Conservation (phyloP, 192 early-diverging fungal species). For the Coemansia sp. region DNA sequence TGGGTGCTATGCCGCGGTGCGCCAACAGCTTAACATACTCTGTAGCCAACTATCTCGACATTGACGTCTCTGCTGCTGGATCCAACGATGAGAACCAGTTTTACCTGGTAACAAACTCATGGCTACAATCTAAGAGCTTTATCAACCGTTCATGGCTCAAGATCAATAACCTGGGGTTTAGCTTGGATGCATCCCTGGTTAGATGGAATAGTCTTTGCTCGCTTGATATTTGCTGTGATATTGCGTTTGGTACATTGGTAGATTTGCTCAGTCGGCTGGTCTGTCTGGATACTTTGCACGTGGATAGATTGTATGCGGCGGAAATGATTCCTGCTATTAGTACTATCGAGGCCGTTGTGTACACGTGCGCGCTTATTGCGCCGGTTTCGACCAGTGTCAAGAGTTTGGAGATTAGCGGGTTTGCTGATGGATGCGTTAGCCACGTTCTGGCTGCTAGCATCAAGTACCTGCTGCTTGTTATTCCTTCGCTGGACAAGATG, state of each 20-base stretch:
- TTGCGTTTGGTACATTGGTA: neutral
- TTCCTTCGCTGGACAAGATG: neutral
- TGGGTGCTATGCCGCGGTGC: neutral
- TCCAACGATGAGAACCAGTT: neutral
- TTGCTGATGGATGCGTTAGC: neutral
- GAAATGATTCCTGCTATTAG: neutral
- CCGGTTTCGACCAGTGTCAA: neutral
- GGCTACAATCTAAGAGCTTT: neutral
- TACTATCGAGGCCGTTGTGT: neutral
- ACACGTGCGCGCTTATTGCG: neutral
- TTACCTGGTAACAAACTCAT: neutral
- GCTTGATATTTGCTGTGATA: neutral
- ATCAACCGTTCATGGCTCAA: neutral
- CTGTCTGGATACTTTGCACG: neutral
- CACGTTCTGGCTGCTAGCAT: neutral
- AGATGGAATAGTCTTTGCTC: neutral
- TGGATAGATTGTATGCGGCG: neutral
- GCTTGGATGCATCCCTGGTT: neutral
- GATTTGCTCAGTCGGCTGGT: neutral
- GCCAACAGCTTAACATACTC: neutral
- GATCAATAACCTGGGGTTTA: neutral
- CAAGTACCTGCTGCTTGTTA: conserved; percentile 1
- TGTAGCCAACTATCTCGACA: neutral
- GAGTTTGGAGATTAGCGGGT: neutral
- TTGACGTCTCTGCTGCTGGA: neutral